These are phyloP conservation scores for Ophiostoma populinum DNA, from an alignment of 2,329 filamentous ascomycete genomes.

Conservation along the genomic window DNA sequence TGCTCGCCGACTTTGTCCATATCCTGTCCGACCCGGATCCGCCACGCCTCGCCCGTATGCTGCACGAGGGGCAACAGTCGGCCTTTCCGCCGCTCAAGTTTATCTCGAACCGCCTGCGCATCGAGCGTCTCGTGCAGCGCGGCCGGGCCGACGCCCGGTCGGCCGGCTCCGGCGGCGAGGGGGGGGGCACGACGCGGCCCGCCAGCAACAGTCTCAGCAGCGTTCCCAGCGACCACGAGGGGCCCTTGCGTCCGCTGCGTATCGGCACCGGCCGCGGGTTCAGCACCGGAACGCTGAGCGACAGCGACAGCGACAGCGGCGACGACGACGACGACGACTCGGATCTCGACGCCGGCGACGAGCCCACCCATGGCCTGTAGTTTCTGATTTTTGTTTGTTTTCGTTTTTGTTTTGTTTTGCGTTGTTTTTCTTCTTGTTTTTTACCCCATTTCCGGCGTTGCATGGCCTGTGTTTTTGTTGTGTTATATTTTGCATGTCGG, in stretches of 20 bases:
- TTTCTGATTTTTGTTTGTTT: too few species aligned
- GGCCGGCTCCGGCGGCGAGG: neutral
- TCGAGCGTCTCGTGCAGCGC: slow-evolving; percentile 53
- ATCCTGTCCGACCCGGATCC: slow-evolving; percentile 74
- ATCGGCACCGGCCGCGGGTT: neutral
- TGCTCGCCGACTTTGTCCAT: slow-evolving; percentile 62
- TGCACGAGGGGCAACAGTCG: slow-evolving; percentile 76
- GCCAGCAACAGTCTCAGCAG: neutral
- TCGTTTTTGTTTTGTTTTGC: too few species aligned
- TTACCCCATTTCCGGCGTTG: too few species aligned
- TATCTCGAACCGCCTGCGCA: slow-evolving; percentile 66
- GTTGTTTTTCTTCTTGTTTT: too few species aligned
- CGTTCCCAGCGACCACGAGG: neutral
- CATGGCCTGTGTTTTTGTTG: too few species aligned
- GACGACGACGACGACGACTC: too few species aligned
- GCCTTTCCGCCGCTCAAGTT: slow-evolving; percentile 88
- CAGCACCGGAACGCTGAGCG: too few species aligned
- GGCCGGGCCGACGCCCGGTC: slow-evolving; percentile 27
- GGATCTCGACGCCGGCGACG: too few species aligned
- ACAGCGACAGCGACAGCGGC: too few species aligned
- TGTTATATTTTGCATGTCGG: too few species aligned
- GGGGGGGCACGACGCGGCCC: neutral
- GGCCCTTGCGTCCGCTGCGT: neutral
- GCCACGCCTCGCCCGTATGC: slow-evolving; percentile 65
- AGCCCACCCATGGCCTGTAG: too few species aligned